These are phyloP conservation scores for Fusarium sp. DNA, from an alignment of 2,329 filamentous ascomycete species.

Conservation along the genomic window DNA sequence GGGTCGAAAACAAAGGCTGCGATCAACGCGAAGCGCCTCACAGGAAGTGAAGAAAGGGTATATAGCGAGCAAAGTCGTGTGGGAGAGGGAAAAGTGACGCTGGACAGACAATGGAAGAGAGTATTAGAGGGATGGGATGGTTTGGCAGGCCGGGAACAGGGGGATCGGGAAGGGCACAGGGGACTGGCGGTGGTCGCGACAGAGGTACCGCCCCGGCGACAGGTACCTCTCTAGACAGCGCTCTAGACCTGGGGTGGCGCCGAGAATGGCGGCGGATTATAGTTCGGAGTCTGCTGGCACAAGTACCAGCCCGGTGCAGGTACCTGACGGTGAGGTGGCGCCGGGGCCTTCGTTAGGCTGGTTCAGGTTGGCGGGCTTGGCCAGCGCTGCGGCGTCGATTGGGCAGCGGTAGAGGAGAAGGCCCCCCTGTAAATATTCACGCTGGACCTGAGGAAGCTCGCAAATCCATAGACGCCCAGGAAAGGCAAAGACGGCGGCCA, in stretches of 20 bases:
- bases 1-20: slow-evolving; percentile 28
- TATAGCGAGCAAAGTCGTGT: slow-evolving; percentile 26
- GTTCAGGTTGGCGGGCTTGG: slow-evolving; percentile 46
- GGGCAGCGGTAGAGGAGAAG: slow-evolving; percentile 24
- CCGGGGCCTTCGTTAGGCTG: slow-evolving; percentile 39
- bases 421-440: slow-evolving; percentile 37
- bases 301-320: slow-evolving; percentile 31
- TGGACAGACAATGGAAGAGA: slow-evolving; percentile 36
- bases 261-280: not conserved
- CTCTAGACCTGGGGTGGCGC: slow-evolving; percentile 12
- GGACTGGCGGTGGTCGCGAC: slow-evolving; percentile 35
- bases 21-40: slow-evolving; percentile 44
- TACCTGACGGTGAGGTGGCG: slow-evolving; percentile 41
- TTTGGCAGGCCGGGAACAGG: slow-evolving; percentile 44
- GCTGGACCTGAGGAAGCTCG: slow-evolving; percentile 21
- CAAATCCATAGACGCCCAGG: slow-evolving; percentile 26
- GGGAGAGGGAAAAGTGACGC: slow-evolving; percentile 33
- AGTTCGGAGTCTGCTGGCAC: not conserved
- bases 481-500: slow-evolving; percentile 2
- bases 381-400: slow-evolving; percentile 33
- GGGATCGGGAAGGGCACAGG: slow-evolving; percentile 32
- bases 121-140: slow-evolving; percentile 43
- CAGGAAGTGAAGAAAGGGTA: slow-evolving; percentile 34
- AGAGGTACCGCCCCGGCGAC: slow-evolving; percentile 27
- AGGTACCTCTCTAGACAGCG: slow-evolving; percentile 27